These are phyloP conservation scores for Paralagenidium karlingii DNA, from an alignment of 352 stramenopile genomes.

Conservation along the genomic window DNA sequence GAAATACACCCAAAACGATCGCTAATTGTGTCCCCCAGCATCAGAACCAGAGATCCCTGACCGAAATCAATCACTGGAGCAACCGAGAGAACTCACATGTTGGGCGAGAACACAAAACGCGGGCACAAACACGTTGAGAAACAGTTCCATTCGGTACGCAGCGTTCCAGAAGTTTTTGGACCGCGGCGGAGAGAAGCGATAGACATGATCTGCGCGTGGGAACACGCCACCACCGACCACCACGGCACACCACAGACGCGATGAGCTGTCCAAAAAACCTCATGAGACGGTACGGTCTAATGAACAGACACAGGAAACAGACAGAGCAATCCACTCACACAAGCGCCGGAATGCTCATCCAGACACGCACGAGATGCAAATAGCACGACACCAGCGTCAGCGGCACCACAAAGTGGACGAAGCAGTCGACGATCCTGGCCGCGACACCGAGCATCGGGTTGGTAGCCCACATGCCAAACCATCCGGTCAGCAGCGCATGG, in stretches of 20 bases:
- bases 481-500: slow-evolving; percentile 54
- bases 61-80: no score
- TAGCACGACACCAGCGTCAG: slow-evolving; percentile 71
- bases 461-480: slow-evolving; percentile 63
- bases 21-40: slow-evolving; percentile 12
- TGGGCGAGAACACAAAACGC: slow-evolving; percentile 70
- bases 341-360: slow-evolving; percentile 67
- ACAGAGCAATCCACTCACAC: slow-evolving; percentile 20
- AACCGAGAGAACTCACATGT: no score
- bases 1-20: slow-evolving; percentile 71
- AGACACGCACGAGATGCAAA: slow-evolving; percentile 54
- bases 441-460: slow-evolving; percentile 45
- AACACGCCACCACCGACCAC: slow-evolving; percentile 57
- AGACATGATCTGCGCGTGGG: slow-evolving; percentile 65
- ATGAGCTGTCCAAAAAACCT: slow-evolving; percentile 25
- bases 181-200: slow-evolving; percentile 52
- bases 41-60: no score
- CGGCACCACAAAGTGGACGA: slow-evolving; percentile 54
- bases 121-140: slow-evolving; percentile 63
- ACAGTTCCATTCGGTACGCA: slow-evolving; percentile 67
- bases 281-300: not conserved
- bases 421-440: slow-evolving; percentile 39
- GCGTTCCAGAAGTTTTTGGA: slow-evolving; percentile 72
- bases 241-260: slow-evolving; percentile 59
- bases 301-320: not conserved